phyloP scores from a whole-genome alignment of 2,329 filamentous ascomycete species.

The Thermochaetoides dissita region DNA sequence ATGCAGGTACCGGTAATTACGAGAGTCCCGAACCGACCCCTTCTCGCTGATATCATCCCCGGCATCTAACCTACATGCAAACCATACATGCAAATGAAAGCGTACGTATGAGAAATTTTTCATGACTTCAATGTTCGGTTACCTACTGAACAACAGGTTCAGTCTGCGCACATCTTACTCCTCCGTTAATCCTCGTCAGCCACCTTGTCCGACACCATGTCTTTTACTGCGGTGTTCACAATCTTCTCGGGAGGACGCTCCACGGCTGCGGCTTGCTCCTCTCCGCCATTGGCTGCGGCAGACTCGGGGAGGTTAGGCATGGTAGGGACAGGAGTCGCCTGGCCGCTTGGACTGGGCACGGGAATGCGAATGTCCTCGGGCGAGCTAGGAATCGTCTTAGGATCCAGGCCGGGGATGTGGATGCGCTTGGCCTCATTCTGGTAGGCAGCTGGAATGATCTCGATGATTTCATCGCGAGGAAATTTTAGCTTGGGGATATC shows the following conservation, averaged over 20 bases:
- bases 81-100: too few species aligned
- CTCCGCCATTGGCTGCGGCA: slow-evolving; percentile 22
- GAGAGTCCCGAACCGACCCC: too few species aligned
- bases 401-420: slow-evolving; percentile 57
- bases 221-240: slow-evolving; percentile 31
- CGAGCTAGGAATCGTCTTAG: slow-evolving; percentile 58
- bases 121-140: too few species aligned
- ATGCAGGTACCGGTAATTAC: too few species aligned
- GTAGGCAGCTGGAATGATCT: slow-evolving; percentile 95
- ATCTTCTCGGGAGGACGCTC: slow-evolving; percentile 32
- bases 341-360: slow-evolving; percentile 32
- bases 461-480: slow-evolving; percentile 92
- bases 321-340: slow-evolving; percentile 7
- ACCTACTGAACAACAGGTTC: too few species aligned
- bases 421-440: slow-evolving; percentile 92
- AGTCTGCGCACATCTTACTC: too few species aligned
- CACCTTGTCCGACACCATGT: slow-evolving; percentile 38
- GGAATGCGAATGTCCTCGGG: slow-evolving; percentile 73
- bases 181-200: slow-evolving; percentile 32
- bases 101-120: too few species aligned
- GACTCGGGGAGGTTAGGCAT: too few species aligned
- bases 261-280: slow-evolving; percentile 24
- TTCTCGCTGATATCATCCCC: too few species aligned
- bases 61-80: too few species aligned
- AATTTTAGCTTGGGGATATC: slow-evolving; percentile 90